Evolutionary conservation across 176 grass and related monocot species (phyloP), one percentile per base, ranked within the genome.

Genomic region (Melocanna baccifera): DNA sequence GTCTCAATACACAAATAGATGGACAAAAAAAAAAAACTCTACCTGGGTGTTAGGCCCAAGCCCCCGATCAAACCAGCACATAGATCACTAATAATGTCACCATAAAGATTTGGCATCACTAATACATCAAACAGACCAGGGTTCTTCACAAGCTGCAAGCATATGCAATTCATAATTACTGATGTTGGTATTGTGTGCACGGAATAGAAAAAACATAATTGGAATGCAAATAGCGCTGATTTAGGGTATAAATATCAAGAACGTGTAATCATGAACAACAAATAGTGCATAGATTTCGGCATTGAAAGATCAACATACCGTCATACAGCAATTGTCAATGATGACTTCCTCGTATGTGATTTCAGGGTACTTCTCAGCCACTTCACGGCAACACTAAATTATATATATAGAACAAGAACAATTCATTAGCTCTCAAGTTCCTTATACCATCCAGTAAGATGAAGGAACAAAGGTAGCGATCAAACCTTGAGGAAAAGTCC

Each of bases 261-360:
- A 26, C 34, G 5, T 2, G 6, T 42, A 45, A 78, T 67, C 39
- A 79, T 62, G 32, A 76, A 55, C 39, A 45, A 18, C 32, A 86
- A 80, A 10, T 43, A 29, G 29, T 22, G 18, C 20, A 45, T n/a
- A 81, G 50, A 8, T 75, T 82, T 67, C 16, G 5, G 40, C 43
- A 32, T 61, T 26, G 39, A 62, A 40, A 78, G 73, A 71, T 47
- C 43, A 83, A 56, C 91, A 74, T 90, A 98, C 96, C 81, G 91
- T 95, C 96, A 98, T 98, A 87, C 92, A 95, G 56, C 93, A 98
- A 84, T 98, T 98, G 80, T 98, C 96, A 36, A 98, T 98, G 58
- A 98, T 98, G 50, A 98, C 93, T 59, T 98, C 96, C 84, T 98
- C 96, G 14, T 98, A 98, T 50, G 58, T 70, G 70, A 98, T 95